Base-by-base conservation (phyloP, 306 rosid genomes). In the Elaeagnus macrophylla region DNA sequence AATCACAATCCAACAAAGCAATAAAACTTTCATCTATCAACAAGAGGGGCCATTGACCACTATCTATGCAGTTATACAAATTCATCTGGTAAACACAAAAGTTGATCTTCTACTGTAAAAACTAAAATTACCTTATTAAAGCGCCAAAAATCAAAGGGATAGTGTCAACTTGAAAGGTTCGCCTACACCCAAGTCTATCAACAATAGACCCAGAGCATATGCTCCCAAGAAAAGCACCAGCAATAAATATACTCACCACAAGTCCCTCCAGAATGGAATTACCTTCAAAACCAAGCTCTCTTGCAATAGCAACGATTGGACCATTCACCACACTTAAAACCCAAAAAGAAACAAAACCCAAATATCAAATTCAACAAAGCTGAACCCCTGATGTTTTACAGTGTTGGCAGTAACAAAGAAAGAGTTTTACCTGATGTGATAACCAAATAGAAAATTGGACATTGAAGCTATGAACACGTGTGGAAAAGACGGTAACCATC, bases 161-260 rank as follows among this genome's bases (percentile, higher is more conserved):
- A 19, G 83, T 65, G 43, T 64, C 93, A 52, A 85, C 62, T 60
- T 89, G 95, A 77, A 85, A 79, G 3, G 93, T 85, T 56, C 81
- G 83, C 19, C 89, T 73, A 64, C 83, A 84, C n/a, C 95, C 97
- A 61, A 89, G 83, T 73, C 74, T 85, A 52, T 89, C 97, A 37
- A 85, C 83, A 61, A 89, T 75, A 13, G 82, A 75, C 49, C 93
- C 95, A 6, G 76, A 62, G 53, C 85, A 62, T 60, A 85, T 13
- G 76, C 97, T 89, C 67, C 97, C 97, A 60, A 85, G 54, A 75
- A 89, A 89, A 51, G 95, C 95, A 38, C 95, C 97, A 53, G 70
- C 93, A 59, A 85, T 85, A 74, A 85, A 85, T 38, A 89, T 89
- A 66, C 97, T 89, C 59, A 83, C 95, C 45, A 85, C 95, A 49